A percentile compares a stretch with the other conserved stretches of the same genome.
Evolutionary conservation across 2,329 filamentous ascomycete species (phyloP).

Genomic region (Tolypocladium ovalisporum): DNA sequence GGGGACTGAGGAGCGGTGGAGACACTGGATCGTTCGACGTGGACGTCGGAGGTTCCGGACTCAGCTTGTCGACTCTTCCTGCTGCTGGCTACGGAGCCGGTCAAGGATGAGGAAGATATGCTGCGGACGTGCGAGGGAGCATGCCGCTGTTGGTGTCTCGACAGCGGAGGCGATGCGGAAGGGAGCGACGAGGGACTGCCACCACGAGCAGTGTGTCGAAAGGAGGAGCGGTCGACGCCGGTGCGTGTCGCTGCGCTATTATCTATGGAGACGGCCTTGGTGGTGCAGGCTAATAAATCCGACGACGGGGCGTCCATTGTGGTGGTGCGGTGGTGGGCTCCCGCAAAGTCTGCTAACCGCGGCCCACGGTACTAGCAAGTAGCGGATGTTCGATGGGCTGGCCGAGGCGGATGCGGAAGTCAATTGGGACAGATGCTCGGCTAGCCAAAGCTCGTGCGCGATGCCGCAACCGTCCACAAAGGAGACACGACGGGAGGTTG

Average conservation of each 20-base stretch:
- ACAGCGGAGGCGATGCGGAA: neutral
- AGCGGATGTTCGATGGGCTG: neutral
- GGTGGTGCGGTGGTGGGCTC: neutral
- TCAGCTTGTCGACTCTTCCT: conserved; percentile 51
- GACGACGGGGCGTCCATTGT: neutral
- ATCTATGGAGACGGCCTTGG: neutral
- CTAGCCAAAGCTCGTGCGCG: neutral
- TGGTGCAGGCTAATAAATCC: neutral
- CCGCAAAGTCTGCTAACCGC: neutral
- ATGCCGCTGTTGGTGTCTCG: conserved; percentile 1
- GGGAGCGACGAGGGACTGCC: neutral
- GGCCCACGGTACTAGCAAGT: neutral
- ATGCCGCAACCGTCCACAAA: neutral
- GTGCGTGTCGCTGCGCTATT: neutral
- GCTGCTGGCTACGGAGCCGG: conserved; percentile 25
- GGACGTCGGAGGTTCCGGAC: conserved; percentile 44
- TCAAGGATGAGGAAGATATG: conserved; percentile 33
- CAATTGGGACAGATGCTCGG: neutral
- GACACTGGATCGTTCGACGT: conserved; percentile 49
- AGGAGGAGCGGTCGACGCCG: neutral
- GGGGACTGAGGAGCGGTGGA: conserved; percentile 49
- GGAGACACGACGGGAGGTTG: neutral
- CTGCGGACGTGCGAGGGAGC: conserved; percentile 23
- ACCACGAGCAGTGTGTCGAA: neutral
- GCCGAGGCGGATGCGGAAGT: neutral